Evolutionary conservation across 2,329 filamentous ascomycete genomes (phyloP), one percentile per base, ranked within the genome.

Genomic region (Colletotrichum musicola): DNA sequence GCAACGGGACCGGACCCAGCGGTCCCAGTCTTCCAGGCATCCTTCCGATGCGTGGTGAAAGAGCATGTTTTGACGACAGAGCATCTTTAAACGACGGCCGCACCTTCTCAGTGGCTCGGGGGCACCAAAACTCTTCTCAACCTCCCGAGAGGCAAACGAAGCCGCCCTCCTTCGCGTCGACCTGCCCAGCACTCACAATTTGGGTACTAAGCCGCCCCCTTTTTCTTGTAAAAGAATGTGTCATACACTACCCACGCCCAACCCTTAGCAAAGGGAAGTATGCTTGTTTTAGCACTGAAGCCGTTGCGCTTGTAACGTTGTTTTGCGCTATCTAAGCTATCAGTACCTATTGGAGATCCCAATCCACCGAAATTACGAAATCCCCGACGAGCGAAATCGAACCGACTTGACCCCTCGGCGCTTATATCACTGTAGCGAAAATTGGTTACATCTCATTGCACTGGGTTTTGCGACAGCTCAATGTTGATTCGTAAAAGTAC

Each of bases 41-140:
- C 54, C 35, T 56, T 44, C 18, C 18, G 54, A 25, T 25, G 38
- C 6, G 14, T 30, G 22, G 46, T 25, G 4, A 54, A 30, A 27
- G 38, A 62, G 49, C 59, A 62, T 62, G 46, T 54, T 54, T 62
- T 62, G 25, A 54, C 59, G 59, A 62, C 38, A 46, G 18, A 57
- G 40, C 54, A 57, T 57, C 38, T 57, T 57, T 57, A 27, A 57
- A 46, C 54, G 54, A 57, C 54, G 40, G 13, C 20, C 13, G 5
- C 20, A 14, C 49, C 12, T n/a, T 16, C 6, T 47, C 18, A 10
- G 7, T 20, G 44, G 16, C 18, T n/a, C 16, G n/a, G 9, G n/a
- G 9, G 44, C 44, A 13, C 40, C 40, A 42, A 42, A 4, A 16
- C 14, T 42, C 7, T 35, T 35, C 7, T 2, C 7, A 4, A 35